Evolutionary conservation across 768 basidiomycete species (phyloP), one percentile per base, ranked within the genome.

Genomic region (Coprinopsis strossmayeri): DNA sequence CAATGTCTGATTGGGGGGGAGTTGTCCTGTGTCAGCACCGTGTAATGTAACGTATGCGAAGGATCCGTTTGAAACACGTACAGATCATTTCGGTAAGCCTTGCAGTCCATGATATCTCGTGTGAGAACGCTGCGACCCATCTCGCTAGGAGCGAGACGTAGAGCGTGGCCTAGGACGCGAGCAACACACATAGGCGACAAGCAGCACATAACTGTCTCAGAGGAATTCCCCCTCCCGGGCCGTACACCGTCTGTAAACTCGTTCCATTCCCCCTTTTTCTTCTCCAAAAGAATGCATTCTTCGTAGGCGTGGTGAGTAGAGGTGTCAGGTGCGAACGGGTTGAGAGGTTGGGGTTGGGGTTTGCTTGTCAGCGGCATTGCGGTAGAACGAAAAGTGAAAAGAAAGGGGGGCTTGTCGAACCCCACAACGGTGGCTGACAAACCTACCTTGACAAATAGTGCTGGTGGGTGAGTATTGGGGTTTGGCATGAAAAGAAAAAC

Each of bases 141-240:
- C 5, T 39, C 44, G 24, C 7, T 45, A 35, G 50, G 50, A 20
- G 50, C 43, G 5, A 46, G 28, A 10, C 3, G 44, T 11, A 51
- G 24, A 21, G 34, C 50, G 11, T 28, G 26, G 30, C 43, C 45
- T 9, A 51, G 35, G 27, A 51, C 50, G 12, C 50, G 43, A 18
- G 34, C 50, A 21, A 21, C 44, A 17, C 38, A 27, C 13, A 7
- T 10, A n/a, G 44, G 44, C 15, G 11, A n/a, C 25, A 45, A 20
- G 44, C 30, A 3, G 25, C 15, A 5, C 44, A 45, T 32, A 32
- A 15, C 9, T 7, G 30, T 7, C 30, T 32, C 30, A 15, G 30
- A 32, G 30, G 7, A 32, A 32, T 32, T 15, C 30, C 30, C 15
- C 30, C n/a, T n/a, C n/a, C n/a, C n/a, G n/a, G n/a, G n/a, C n/a